Conservation (phyloP, 768 basidiomycete genomes). For the Dendrothele bispora region DNA sequence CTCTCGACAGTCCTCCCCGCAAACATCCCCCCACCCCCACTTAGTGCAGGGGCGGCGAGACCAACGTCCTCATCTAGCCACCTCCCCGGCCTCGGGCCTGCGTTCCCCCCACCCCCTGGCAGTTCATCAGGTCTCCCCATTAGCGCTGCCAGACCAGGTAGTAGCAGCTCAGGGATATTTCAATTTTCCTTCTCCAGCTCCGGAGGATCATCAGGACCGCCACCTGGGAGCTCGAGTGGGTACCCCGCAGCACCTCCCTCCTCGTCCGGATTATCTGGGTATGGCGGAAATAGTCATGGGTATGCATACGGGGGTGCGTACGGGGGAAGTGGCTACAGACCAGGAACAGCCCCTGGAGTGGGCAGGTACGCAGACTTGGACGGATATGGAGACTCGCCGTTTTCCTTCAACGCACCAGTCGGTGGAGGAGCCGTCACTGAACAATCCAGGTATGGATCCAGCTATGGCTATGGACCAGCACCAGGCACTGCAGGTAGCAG, state of each 20-base stretch:
- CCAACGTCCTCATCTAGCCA: neutral
- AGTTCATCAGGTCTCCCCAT: neutral
- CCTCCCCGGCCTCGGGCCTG: neutral
- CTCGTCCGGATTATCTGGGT: no score
- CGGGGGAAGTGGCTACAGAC: slow-evolving; percentile 1
- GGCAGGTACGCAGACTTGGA: slow-evolving; percentile 4
- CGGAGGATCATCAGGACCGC: no score
- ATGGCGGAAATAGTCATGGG: no score
- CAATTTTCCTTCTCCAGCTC: no score
- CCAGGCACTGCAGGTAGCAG: no score
- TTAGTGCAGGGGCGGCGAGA: neutral
- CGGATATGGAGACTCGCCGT: slow-evolving; percentile 2
- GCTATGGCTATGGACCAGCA: no score
- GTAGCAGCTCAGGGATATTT: neutral
- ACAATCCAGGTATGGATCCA: no score
- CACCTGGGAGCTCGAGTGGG: neutral
- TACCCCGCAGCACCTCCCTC: slow-evolving; percentile 2
- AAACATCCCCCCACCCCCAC: slow-evolving; percentile 25
- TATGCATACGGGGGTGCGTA: neutral
- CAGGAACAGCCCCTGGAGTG: slow-evolving; percentile 3
- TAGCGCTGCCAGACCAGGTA: neutral
- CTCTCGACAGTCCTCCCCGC: slow-evolving; percentile 45
- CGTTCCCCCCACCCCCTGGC: neutral
- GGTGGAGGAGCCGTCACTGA: neutral
- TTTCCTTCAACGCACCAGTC: slow-evolving; percentile 8